Evolutionary conservation across 2,329 filamentous ascomycete genomes (phyloP).

Genomic region (Penicillium oxalicum): DNA sequence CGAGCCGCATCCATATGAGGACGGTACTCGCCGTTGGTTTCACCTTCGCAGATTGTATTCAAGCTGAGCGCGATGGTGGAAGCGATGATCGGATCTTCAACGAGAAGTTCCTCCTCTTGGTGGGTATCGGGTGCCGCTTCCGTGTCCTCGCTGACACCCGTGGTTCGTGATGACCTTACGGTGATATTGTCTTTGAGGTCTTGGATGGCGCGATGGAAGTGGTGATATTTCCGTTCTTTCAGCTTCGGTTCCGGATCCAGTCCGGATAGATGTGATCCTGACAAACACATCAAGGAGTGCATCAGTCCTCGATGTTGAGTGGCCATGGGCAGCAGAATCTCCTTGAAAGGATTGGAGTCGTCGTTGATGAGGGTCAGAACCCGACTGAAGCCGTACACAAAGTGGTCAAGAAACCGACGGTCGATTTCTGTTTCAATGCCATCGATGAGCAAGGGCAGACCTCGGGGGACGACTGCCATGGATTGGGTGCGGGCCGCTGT

Average conservation of each 20-base stretch:
- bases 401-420: constrained; percentile 75
- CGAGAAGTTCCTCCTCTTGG: constrained; percentile 33
- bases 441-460: constrained; percentile 60
- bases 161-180: constrained; percentile 17
- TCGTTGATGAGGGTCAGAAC: constrained; percentile 78
- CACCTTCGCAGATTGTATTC: constrained; percentile 57
- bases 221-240: constrained; percentile 50
- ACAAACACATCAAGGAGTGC: constrained; percentile 81
- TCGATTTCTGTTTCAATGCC: constrained; percentile 77
- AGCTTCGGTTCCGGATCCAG: constrained; percentile 47
- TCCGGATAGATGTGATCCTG: constrained; percentile 65
- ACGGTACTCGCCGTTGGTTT: constrained; percentile 65
- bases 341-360: constrained; percentile 76
- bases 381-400: constrained; percentile 69
- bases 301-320: constrained; percentile 74
- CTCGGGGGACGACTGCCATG: constrained; percentile 35
- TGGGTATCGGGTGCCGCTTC: constrained; percentile 10
- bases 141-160: constrained; percentile 11
- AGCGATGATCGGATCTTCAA: constrained; percentile 56
- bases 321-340: constrained; percentile 75
- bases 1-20: constrained; percentile 72
- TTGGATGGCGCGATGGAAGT: constrained; percentile 43
- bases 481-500: constrained; percentile 28
- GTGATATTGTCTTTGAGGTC: constrained; percentile 39
- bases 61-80: constrained; percentile 55